Base-by-base conservation (phyloP, 805 yeast genomes). In the Barnettozyma sucrosica region DNA sequence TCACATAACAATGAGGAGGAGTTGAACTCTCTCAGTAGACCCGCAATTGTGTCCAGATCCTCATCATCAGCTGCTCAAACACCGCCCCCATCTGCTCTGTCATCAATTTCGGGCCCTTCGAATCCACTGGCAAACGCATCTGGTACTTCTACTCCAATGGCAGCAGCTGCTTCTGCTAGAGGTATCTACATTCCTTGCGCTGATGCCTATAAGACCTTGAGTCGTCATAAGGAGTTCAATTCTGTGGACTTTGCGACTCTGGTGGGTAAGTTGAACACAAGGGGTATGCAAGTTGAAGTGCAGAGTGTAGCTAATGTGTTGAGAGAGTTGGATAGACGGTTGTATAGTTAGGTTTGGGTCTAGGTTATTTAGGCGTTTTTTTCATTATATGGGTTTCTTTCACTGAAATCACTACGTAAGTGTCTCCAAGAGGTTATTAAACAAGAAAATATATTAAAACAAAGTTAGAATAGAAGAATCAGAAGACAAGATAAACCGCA, bases 251-350 rank as follows among this genome's bases (percentile, higher is more conserved):
- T 88, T 59, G 78, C 85, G 46, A 77, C 81, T 2, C 69, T 88
- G 51, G 89, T 88, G 5, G 85, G 85, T 13, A 79, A 83, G 56
- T 72, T 89, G 54, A 80, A 84, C 26, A 85, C 95, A 1, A 71
- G 85, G 52, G 96, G 95, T 3, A 85, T 86, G 84, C 88, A 84
- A 58, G 95, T 89, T 41, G 97, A 89, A 59, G 95, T 86, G n/a
- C 88, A 84, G 58, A 80, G 89, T 55, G 93, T 89, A 30, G 95
- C 93, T 26, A 84, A 85, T 57, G 89, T 88, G 19, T 68, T 89
- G 52, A 71, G 96, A 32, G 93, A 88, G 57, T 70, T 89, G 59
- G 96, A 89, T 64, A 74, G 86, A 59, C 49, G 64, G 37, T 24
- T 57, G 41, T 52, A 58, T 43, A 55, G 53, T 58, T 50, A 42